Percentiles rank a stretch among this genome's conserved stretches.
phyloP scores from a whole-genome alignment of 768 basidiomycete species.

The Tricholoma matsutake region DNA sequence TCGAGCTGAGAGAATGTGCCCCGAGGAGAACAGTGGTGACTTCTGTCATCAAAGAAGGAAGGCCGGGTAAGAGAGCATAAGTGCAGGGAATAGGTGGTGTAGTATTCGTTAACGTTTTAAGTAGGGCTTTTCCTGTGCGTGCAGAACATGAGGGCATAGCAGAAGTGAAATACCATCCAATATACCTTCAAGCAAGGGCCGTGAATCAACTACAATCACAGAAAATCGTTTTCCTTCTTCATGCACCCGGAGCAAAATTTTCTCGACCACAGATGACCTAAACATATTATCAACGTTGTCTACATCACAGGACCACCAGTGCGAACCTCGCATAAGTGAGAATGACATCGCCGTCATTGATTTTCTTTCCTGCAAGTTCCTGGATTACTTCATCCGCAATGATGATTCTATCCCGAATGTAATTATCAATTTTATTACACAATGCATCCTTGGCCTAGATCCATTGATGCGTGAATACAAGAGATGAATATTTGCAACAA shows the following conservation, averaged over 20 bases:
- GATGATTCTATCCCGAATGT: constrained; percentile 91
- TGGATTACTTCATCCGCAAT: constrained; percentile 93
- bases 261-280: constrained; percentile 94
- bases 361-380: constrained; percentile 85
- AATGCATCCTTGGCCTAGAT: constrained; percentile 82
- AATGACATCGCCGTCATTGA: constrained; percentile 90
- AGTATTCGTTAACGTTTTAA: constrained; percentile 64
- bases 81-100: constrained; percentile 71
- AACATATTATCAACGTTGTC: background rate
- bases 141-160: background rate
- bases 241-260: constrained; percentile 77
- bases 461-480: background rate
- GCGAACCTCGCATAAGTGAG: constrained; percentile 87
- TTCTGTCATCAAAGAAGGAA: constrained; percentile 76
- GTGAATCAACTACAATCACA: constrained; percentile 92
- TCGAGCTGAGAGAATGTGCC: constrained; percentile 91
- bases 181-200: constrained; percentile 87
- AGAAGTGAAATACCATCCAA: background rate
- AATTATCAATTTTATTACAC: constrained; percentile 84
- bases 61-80: constrained; percentile 86
- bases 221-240: constrained; percentile 75
- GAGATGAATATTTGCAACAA: background rate
- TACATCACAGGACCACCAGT: background rate
- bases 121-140: constrained; percentile 67
- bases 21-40: constrained; percentile 86